Evolutionary conservation across 2,329 filamentous ascomycete species (phyloP).

Genomic region (Berkeleyomyces rouxiae): DNA sequence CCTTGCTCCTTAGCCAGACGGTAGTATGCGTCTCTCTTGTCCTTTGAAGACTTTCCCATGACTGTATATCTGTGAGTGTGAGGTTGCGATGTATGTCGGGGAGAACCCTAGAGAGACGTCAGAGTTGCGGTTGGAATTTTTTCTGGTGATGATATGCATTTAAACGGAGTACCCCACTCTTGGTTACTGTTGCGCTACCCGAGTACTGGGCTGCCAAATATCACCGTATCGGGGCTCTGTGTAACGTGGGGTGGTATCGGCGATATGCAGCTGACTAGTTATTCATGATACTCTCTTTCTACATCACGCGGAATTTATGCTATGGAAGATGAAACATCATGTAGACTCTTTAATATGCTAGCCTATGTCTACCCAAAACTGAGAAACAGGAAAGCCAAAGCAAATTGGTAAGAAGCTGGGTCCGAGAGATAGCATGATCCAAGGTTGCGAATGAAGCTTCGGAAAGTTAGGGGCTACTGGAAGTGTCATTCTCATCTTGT

Average conservation of each 20-base stretch:
- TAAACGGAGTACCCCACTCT: neutral
- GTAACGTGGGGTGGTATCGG: neutral
- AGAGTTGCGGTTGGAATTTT: neutral
- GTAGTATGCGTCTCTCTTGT: constrained; percentile 97
- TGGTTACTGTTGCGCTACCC: neutral
- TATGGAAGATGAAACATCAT: neutral
- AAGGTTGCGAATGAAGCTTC: neutral
- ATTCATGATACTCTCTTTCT: too few species aligned
- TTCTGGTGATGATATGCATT: neutral
- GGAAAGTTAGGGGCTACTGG: neutral
- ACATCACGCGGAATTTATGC: neutral
- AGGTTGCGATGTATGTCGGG: too few species aligned
- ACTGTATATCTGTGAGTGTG: constrained; percentile 8
- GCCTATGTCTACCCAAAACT: too few species aligned
- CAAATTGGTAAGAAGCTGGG: neutral
- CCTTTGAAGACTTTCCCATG: constrained; percentile 97
- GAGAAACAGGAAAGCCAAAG: neutral
- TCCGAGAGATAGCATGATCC: neutral
- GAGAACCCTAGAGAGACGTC: neutral
- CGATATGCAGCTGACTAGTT: neutral
- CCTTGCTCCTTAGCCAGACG: constrained; percentile 96
- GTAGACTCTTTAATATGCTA: neutral
- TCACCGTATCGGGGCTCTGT: neutral
- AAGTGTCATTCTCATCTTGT: neutral
- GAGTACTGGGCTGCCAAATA: neutral